Percentiles rank a stretch among this genome's conserved stretches.
Evolutionary conservation across 768 basidiomycete genomes (phyloP).

Genomic region (Rhizopogon roseolus): DNA sequence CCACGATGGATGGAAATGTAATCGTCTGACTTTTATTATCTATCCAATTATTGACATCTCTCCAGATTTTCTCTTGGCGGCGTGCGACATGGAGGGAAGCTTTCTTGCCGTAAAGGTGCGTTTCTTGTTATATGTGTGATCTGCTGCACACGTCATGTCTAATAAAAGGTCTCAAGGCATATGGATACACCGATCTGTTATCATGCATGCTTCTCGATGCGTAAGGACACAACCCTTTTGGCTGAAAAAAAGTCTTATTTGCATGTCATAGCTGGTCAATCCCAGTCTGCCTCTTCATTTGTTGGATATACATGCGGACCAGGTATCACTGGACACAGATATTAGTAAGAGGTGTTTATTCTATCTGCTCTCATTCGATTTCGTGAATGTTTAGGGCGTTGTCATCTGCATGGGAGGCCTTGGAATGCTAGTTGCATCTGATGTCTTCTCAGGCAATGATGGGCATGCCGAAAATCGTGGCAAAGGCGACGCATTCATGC

Average conservation of each 20-base stretch:
- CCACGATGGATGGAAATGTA: conserved; percentile 79
- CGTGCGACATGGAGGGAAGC: conserved; percentile 77
- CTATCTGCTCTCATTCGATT: neutral
- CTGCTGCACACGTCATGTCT: neutral
- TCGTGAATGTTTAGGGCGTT: conserved; percentile 44
- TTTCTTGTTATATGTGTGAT: neutral
- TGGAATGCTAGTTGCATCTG: conserved; percentile 69
- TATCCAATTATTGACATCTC: neutral
- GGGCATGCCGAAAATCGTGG: conserved; percentile 54
- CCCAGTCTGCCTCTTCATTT: conserved; percentile 71
- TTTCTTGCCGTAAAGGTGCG: conserved; percentile 68
- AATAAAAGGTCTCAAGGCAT: conserved; percentile 38
- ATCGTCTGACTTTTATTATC: conserved; percentile 13
- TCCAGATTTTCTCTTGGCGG: conserved; percentile 65
- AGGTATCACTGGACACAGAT: conserved; percentile 75
- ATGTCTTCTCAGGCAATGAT: conserved; percentile 66
- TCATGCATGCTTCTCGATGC: conserved; percentile 84
- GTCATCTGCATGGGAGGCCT: conserved; percentile 64
- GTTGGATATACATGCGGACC: conserved; percentile 68
- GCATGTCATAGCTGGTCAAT: conserved; percentile 62
- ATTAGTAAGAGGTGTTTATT: conserved; percentile 35
- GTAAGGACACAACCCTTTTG: conserved; percentile 28
- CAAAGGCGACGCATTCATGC: conserved; percentile 80
- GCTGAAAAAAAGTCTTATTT: neutral
- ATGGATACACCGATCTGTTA: conserved; percentile 73